Evolutionary conservation across 83 land plant genomes (phyloP), one percentile per base, ranked within the genome.

Genomic region (Isoetes engelmannii): DNA sequence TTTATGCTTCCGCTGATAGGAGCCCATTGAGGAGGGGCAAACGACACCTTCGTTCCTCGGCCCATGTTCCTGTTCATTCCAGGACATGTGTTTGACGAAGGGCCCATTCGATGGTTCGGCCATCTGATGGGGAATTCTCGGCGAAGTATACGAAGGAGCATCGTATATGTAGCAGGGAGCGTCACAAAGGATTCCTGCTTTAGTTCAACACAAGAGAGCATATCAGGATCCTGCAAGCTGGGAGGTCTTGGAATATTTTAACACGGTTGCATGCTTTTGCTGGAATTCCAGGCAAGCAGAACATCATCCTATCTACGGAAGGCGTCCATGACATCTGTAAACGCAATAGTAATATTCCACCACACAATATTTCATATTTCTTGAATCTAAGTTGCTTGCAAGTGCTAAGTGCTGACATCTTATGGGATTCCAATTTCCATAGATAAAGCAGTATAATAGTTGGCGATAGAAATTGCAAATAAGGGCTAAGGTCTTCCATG

Each of bases 291-390:
- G 51, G 69, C 93, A 89, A 37, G 90, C 57, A 86, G 79, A 46
- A 54, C 47, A 55, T 75, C 64, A 75, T 89, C 93, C 93, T 90
- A 89, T 54, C 56, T 70, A 51, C 57, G 46, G 78, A 84, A 89
- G 5, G 93, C 86, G 42, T 44, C 61, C 18, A 76, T 0, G 49
- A 86, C 4, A 51, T 82, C 84, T 3, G 74, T 81, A 47, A 89
- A 89, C 1, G 84, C 62, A 42, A 18, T 18, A 12, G 12, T 59
- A 12, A 19, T 7, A 12, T 59, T 18, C 62, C 18, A 3, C 19
- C 9, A n/a, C 15, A 51, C 1, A 12, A 19, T 18, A 18, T 1
- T 59, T 37, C 62, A 17, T 15, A 12, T 15, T 51, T 51, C 62
- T 37, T 59, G 62, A 51, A 51, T 15, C 55, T 51, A 12, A 12